Evolutionary conservation across 805 yeast species (phyloP).

Genomic region (Hemisphaericaspora nanyangensis): DNA sequence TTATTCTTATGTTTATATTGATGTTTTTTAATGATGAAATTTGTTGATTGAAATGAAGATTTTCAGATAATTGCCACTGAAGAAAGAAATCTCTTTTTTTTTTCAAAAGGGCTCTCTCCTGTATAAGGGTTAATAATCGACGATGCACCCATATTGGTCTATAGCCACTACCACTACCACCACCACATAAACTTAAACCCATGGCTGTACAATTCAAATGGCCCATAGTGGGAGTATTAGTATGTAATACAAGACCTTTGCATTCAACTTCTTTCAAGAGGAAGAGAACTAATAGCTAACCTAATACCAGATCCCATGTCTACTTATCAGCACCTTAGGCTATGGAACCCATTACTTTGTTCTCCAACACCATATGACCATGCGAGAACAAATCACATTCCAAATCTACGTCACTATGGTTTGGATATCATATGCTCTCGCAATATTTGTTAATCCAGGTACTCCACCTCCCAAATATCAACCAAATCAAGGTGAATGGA

Average conservation of each 20-base stretch:
- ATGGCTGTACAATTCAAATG: conserved; percentile 40
- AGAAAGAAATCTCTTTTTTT: background rate
- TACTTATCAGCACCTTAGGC: conserved; percentile 55
- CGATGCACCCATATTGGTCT: no score
- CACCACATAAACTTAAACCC: no score
- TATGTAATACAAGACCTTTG: conserved; percentile 14
- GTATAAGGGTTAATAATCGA: no score
- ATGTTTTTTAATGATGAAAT: background rate
- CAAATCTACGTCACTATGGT: conserved; percentile 49
- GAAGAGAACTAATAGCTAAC: conserved; percentile 15
- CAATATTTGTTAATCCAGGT: conserved; percentile 69
- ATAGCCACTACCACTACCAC: no score
- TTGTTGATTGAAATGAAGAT: no score
- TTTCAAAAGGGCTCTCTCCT: no score
- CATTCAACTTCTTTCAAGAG: no score
- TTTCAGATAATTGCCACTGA: background rate
- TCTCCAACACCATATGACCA: conserved; percentile 40
- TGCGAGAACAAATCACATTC: conserved; percentile 40
- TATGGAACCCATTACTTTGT: conserved; percentile 60
- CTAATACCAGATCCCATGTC: conserved; percentile 63
- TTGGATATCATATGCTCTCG: conserved; percentile 73
- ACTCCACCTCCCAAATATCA: conserved; percentile 49
- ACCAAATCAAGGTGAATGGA: conserved; percentile 51
- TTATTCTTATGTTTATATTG: background rate
- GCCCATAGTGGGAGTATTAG: conserved; percentile 49